A percentile compares a stretch with the other conserved stretches of the same genome.
phyloP scores from a whole-genome alignment of 345 rosid genomes.

The Brassica cretica region DNA sequence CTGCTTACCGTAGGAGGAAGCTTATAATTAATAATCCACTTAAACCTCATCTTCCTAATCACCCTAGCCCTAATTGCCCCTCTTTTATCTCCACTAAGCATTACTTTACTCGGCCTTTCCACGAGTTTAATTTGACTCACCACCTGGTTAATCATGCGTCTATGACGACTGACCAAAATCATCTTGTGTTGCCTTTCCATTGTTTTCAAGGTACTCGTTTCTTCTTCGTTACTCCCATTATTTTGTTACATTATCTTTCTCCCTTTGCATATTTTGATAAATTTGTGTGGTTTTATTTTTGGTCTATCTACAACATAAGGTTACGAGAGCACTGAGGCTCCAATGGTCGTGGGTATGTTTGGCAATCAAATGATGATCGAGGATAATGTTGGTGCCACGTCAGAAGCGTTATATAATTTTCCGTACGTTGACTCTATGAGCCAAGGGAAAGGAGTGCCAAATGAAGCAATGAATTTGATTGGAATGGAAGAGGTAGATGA shows the following conservation, averaged over 20 bases:
- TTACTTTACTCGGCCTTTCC: slow-evolving; percentile 32
- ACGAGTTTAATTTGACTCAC: slow-evolving; percentile 27
- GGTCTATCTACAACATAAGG: slow-evolving; percentile 18
- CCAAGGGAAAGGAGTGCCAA: slow-evolving; percentile 19
- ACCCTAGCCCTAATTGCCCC: slow-evolving; percentile 34
- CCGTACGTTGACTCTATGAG: neutral
- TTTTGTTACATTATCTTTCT: neutral
- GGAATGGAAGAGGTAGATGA: slow-evolving; percentile 28
- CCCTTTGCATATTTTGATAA: neutral
- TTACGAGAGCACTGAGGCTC: slow-evolving; percentile 26
- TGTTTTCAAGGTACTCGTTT: slow-evolving; percentile 35
- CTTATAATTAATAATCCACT: slow-evolving; percentile 24
- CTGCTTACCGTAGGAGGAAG: slow-evolving; percentile 73
- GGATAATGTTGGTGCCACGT: slow-evolving; percentile 23
- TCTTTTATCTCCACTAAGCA: slow-evolving; percentile 34
- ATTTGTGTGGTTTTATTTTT: neutral
- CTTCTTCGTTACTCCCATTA: neutral
- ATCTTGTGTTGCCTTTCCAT: slow-evolving; percentile 37
- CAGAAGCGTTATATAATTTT: slow-evolving; percentile 17
- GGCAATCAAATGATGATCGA: slow-evolving; percentile 29
- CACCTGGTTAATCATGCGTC: slow-evolving; percentile 15
- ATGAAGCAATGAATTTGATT: slow-evolving; percentile 11
- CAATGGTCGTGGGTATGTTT: slow-evolving; percentile 29
- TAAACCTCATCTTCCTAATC: slow-evolving; percentile 20
- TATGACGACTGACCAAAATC: slow-evolving; percentile 19